A percentile compares a stretch with the other conserved stretches of the same genome.
These are phyloP conservation scores for Backusella westeae DNA, from an alignment of 192 early-diverging fungal species.

Conservation along the genomic window DNA sequence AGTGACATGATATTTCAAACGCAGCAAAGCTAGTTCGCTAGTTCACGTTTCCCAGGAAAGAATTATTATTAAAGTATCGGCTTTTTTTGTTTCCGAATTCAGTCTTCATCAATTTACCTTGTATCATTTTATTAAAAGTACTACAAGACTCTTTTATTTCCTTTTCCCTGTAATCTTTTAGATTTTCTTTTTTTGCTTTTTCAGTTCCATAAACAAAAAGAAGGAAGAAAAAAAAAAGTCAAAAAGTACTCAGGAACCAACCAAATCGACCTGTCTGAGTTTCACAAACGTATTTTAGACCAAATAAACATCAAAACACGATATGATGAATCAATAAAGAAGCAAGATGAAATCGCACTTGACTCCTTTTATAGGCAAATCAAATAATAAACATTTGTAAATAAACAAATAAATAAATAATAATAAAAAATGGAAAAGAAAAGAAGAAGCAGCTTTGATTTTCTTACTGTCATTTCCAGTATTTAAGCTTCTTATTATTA, in stretches of 20 bases:
- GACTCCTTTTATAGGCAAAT: neutral
- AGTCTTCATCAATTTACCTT: too few relatives aligned
- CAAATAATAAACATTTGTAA: neutral
- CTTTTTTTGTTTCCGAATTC: too few relatives aligned
- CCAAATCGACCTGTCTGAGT: neutral
- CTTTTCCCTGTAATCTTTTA: neutral
- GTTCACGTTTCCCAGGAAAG: too few relatives aligned
- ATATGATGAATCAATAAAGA: neutral
- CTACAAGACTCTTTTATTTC: too few relatives aligned
- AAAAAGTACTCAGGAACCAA: neutral
- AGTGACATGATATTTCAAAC: too few relatives aligned
- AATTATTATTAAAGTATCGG: too few relatives aligned
- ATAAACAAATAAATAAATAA: neutral
- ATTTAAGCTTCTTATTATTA: neutral
- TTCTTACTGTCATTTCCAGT: neutral
- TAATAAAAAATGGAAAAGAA: neutral
- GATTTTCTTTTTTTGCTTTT: too few relatives aligned
- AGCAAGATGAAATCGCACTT: neutral
- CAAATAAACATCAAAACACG: neutral
- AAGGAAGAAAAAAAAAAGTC: neutral
- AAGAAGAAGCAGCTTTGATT: neutral
- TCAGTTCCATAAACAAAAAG: neutral
- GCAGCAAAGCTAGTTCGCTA: too few relatives aligned
- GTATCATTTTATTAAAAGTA: too few relatives aligned
- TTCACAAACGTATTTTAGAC: neutral